Base-by-base conservation (phyloP, 208 protist genomes). In the Herpetomonas tarakana region DNA sequence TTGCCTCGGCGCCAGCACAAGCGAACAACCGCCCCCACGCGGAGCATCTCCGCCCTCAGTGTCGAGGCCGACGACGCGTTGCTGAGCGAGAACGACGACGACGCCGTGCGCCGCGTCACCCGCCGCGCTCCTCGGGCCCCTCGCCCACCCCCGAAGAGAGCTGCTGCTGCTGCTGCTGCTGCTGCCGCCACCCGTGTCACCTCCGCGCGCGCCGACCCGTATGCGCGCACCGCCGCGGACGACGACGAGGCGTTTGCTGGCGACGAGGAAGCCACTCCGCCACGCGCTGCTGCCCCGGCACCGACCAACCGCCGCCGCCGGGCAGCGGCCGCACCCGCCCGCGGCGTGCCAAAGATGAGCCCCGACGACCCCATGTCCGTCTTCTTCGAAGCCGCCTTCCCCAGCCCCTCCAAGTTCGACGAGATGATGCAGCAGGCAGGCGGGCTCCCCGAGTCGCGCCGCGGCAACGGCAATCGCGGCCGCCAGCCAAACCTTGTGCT, bases 401-500 rank as follows among this genome's bases (percentile, higher is more conserved):
- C 84, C 3, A 92, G 84, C 45, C 88, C 88, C 0, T 88, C 79
- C 18, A 90, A 94, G 80, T 94, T 94, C 61, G 84, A 94, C 16
- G 82, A 90, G 47, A 89, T 94, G 84, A 79, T 94, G 76, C 59
- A 74, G 68, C 78, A 85, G 47, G 78, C 88, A 0, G 88, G 88
- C n/a, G 81, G 81, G 3, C 27, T 91, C 19, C 71, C 79, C 19
- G 77, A 75, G 9, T 30, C 45, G 3, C 73, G 76, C 27, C 70
- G 83, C 12, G 66, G 64, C 18, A 68, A 69, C 11, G 57, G 77
- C n/a, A 68, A 58, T 26, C 60, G 70, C 25, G 53, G 65, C 22
- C 56, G 71, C 3, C 82, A 91, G 58, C 82, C 84, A 11, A 83
- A 83, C 46, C 38, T 94, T 12, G 71, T 91, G 14, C 68, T 94